Evolutionary conservation across 495 filamentous ascomycete genomes (phyloP).

Genomic region (Lophiostoma macrostomum): DNA sequence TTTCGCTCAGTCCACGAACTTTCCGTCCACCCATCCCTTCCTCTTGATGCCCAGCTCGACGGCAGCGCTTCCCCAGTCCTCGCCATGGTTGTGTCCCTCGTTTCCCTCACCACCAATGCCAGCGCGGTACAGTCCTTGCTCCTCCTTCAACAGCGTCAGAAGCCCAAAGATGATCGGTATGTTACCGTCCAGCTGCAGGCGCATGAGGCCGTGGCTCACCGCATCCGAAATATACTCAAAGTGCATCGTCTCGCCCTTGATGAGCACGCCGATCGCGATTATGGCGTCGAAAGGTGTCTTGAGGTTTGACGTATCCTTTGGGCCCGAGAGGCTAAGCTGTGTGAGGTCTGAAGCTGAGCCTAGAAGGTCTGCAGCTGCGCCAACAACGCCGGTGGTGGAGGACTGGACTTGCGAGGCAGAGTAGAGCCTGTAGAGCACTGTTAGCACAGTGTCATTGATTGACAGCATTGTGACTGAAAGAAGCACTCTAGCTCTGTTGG

Average conservation of each 20-base stretch:
- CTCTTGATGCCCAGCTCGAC: conserved; percentile 73
- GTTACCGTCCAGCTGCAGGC: conserved; percentile 81
- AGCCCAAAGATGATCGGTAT: conserved; percentile 91
- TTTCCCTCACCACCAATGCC: conserved; percentile 57
- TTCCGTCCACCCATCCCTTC: conserved; percentile 64
- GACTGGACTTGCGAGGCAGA: conserved; percentile 83
- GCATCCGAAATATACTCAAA: conserved; percentile 97
- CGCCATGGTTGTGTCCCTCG: conserved; percentile 42
- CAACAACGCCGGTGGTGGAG: conserved; percentile 54
- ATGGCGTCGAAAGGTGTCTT: conserved; percentile 80
- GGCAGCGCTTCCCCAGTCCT: conserved; percentile 54
- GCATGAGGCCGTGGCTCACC: conserved; percentile 88
- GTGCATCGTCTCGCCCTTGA: conserved; percentile 98
- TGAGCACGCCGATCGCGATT: conserved; percentile 91
- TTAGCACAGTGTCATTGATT: no score
- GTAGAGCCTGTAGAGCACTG: conserved; percentile 60
- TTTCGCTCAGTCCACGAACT: conserved; percentile 46
- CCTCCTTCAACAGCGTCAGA: conserved; percentile 81
- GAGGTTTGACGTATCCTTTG: conserved; percentile 34
- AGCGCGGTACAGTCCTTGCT: conserved; percentile 83
- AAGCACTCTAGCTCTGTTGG: no score
- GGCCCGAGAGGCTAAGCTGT: conserved; percentile 57
- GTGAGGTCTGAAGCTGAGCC: conserved; percentile 68
- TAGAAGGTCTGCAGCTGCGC: conserved; percentile 69
- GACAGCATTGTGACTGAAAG: no score